These are phyloP conservation scores for Artemisia tridentata DNA, from an alignment of 129 eudicot genomes.

Conservation along the genomic window DNA sequence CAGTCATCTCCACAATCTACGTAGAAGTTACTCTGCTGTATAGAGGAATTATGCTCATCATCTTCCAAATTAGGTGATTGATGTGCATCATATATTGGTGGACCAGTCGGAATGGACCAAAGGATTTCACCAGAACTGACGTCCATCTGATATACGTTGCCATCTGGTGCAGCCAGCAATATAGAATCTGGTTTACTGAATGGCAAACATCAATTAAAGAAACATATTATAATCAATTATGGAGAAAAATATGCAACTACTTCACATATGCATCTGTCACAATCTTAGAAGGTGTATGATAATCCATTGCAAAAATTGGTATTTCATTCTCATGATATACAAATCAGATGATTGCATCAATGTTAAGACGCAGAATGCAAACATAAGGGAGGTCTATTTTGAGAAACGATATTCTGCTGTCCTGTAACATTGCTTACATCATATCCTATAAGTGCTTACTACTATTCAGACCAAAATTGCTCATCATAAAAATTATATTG, in stretches of 20 bases:
- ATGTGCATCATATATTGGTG: conserved; percentile 72
- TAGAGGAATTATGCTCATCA: conserved; percentile 43
- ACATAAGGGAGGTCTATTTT: too few species aligned
- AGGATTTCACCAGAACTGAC: conserved; percentile 45
- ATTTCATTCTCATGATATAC: neutral
- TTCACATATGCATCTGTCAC: conserved; percentile 10
- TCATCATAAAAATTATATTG: neutral
- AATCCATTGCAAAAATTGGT: neutral
- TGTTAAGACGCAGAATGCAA: too few species aligned
- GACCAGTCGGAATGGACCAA: conserved; percentile 75
- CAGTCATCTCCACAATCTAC: conserved; percentile 90
- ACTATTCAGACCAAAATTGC: neutral
- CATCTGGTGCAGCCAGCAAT: conserved; percentile 85
- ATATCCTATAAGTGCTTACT: conserved; percentile 5
- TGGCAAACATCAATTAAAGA: conserved; percentile 22
- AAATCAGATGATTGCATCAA: too few species aligned
- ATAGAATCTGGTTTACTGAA: conserved; percentile 56
- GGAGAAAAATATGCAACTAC: conserved; percentile 7
- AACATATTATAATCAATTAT: conserved; percentile 19
- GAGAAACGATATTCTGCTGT: neutral
- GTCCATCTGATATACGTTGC: conserved; percentile 71
- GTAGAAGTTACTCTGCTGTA: conserved; percentile 41
- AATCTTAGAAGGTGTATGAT: neutral
- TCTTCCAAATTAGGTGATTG: conserved; percentile 55
- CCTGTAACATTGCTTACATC: conserved; percentile 5